phyloP scores from a whole-genome alignment of 2,329 filamentous ascomycete genomes.

The Cladorrhinum sp. region DNA sequence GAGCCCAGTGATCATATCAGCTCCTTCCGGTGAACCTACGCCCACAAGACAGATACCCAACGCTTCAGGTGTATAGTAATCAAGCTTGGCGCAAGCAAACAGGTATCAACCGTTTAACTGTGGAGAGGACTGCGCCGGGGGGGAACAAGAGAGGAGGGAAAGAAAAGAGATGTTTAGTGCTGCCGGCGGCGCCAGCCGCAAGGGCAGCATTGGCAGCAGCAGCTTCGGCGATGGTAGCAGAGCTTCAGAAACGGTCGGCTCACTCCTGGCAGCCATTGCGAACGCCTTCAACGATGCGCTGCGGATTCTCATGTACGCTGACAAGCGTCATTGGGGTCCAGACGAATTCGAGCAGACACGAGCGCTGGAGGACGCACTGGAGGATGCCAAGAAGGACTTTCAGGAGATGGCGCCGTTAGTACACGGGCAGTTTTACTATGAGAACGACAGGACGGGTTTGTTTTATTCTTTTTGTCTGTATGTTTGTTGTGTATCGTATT shows the following conservation, averaged over 20 bases:
- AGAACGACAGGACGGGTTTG: slow-evolving; percentile 54
- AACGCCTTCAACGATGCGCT: slow-evolving; percentile 51
- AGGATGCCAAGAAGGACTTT: slow-evolving; percentile 60
- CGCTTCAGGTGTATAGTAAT: not conserved
- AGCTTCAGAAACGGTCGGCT: slow-evolving; percentile 50
- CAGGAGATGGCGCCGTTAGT: slow-evolving; percentile 55
- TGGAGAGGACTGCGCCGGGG: not conserved
- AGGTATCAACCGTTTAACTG: not conserved
- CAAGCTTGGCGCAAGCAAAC: not conserved
- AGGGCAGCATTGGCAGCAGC: slow-evolving; percentile 16
- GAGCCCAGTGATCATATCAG: slow-evolving; percentile 9
- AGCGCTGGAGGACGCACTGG: slow-evolving; percentile 52
- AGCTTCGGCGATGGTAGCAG: slow-evolving; percentile 7
- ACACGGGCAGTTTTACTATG: slow-evolving; percentile 56
- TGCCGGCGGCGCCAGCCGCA: slow-evolving; percentile 11
- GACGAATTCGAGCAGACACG: slow-evolving; percentile 60
- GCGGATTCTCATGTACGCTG: slow-evolving; percentile 53
- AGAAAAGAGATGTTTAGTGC: slow-evolving; percentile 18
- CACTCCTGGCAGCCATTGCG: slow-evolving; percentile 57
- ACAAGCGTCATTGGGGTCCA: slow-evolving; percentile 56
- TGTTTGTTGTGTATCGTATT: not conserved
- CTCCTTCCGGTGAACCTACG: not conserved
- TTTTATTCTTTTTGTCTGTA: slow-evolving; percentile 20
- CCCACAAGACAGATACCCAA: not conserved
- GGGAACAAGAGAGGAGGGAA: not conserved